These are phyloP conservation scores for Exserohilum rostratum DNA, from an alignment of 2,329 filamentous ascomycete species.

Conservation along the genomic window DNA sequence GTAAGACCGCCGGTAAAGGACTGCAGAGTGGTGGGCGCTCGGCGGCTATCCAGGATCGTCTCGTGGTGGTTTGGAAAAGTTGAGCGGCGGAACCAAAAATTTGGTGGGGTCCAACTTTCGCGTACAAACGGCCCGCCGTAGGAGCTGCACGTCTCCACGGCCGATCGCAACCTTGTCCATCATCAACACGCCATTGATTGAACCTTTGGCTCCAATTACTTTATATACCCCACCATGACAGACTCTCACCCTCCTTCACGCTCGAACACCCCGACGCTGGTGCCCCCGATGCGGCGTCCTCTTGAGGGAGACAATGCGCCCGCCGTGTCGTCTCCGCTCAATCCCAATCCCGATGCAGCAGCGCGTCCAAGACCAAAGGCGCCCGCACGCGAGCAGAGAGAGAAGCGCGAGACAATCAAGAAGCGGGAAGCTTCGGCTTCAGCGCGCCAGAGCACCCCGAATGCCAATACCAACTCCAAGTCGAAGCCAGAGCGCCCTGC, in stretches of 20 bases:
- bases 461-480: conserved; percentile 49
- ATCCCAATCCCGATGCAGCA: conserved; percentile 61
- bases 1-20: background rate
- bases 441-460: conserved; percentile 48
- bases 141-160: conserved; percentile 14
- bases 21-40: background rate
- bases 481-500: conserved; percentile 41
- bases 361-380: conserved; percentile 51
- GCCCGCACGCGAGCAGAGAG: conserved; percentile 52
- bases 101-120: conserved; percentile 19
- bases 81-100: conserved; percentile 17
- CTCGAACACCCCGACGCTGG: conserved; percentile 44
- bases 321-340: conserved; percentile 74
- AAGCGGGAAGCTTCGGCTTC: conserved; percentile 56
- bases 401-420: conserved; percentile 61
- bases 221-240: conserved; percentile 36
- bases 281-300: conserved; percentile 65
- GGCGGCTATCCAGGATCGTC: background rate
- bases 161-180: conserved; percentile 6
- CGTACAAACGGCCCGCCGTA: conserved; percentile 22
- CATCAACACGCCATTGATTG: conserved; percentile 9
- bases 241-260: conserved; percentile 44
- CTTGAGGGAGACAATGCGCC: conserved; percentile 74
- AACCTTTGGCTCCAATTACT: conserved; percentile 5
- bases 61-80: conserved; percentile 12